Evolutionary conservation across 2,329 filamentous ascomycete genomes (phyloP).

Genomic region (Stachybotrys echinatus): DNA sequence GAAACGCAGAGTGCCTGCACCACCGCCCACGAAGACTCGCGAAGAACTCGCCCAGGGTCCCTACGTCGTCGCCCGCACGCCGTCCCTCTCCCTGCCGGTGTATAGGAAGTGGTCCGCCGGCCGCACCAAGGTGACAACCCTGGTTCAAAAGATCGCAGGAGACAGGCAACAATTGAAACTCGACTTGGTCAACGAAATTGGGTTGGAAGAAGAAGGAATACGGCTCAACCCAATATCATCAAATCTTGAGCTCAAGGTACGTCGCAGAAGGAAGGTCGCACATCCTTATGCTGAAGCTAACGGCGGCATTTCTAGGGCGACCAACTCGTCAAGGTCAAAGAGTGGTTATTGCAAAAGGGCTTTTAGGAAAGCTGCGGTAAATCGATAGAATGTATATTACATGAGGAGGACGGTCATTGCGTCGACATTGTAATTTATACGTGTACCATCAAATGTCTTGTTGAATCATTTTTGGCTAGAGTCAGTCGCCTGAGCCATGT

Average conservation of each 20-base stretch:
- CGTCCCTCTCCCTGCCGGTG: conserved; percentile 66
- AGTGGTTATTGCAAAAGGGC: conserved; percentile 27
- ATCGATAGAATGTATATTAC: neutral
- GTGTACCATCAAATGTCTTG: neutral
- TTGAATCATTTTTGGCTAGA: neutral
- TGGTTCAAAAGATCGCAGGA: conserved; percentile 75
- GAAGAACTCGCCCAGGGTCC: conserved; percentile 29
- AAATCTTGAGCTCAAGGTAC: conserved; percentile 71
- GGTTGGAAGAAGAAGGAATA: conserved; percentile 49
- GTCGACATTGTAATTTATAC: neutral
- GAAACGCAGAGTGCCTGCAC: conserved; percentile 18
- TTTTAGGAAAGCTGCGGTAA: conserved; percentile 18
- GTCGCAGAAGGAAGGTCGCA: conserved; percentile 11
- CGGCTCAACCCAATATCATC: conserved; percentile 56
- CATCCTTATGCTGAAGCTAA: neutral
- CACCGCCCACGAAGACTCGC: conserved; percentile 22
- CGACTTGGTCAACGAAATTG: conserved; percentile 57
- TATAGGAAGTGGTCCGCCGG: conserved; percentile 70
- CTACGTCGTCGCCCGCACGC: conserved; percentile 70
- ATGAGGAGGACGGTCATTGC: neutral
- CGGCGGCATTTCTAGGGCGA: conserved; percentile 21
- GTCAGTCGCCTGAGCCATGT: neutral
- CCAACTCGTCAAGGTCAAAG: conserved; percentile 18
- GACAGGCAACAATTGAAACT: conserved; percentile 57
- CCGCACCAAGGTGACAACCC: conserved; percentile 62